Percentiles rank a stretch among this genome's conserved stretches.
Evolutionary conservation across 495 filamentous ascomycete species (phyloP).

Genomic region (Glutinoglossum americanum): DNA sequence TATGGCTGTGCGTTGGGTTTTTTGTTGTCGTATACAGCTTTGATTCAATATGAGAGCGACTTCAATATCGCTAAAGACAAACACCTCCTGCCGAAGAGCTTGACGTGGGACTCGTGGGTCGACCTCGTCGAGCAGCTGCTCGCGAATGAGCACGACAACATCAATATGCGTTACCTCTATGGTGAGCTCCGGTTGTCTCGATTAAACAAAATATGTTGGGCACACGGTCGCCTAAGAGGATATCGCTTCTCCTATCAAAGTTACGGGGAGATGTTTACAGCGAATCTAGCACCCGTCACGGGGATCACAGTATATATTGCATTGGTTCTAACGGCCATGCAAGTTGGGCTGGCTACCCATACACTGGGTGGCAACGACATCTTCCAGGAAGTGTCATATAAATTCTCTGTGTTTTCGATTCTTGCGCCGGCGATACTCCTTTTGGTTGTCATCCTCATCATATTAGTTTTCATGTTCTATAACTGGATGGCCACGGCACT

Average conservation of each 20-base stretch:
- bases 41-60: slow-evolving; percentile 21
- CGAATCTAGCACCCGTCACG: slow-evolving; percentile 13
- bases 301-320: slow-evolving; percentile 17
- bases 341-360: slow-evolving; percentile 9
- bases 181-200: slow-evolving; percentile 21
- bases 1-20: slow-evolving; percentile 19
- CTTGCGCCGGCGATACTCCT: too few relatives aligned
- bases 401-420: background rate
- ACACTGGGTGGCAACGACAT: background rate
- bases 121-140: too few relatives aligned
- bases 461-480: too few relatives aligned
- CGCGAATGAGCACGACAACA: background rate
- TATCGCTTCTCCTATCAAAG: slow-evolving; percentile 12
- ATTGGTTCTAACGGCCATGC: slow-evolving; percentile 17
- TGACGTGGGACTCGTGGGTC: too few relatives aligned
- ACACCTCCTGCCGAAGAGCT: slow-evolving; percentile 12
- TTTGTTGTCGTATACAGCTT: slow-evolving; percentile 18
- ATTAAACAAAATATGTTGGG: slow-evolving; percentile 15
- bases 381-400: background rate
- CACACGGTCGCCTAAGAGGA: slow-evolving; percentile 5
- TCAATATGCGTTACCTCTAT: slow-evolving; percentile 16
- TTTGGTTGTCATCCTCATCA: too few relatives aligned
- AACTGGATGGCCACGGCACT: too few relatives aligned
- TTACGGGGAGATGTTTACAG: slow-evolving; percentile 12
- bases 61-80: slow-evolving; percentile 16